Evolutionary conservation across 192 early-diverging fungal genomes (phyloP), one percentile per base, ranked within the genome.

Genomic region (Coemansia sp.): DNA sequence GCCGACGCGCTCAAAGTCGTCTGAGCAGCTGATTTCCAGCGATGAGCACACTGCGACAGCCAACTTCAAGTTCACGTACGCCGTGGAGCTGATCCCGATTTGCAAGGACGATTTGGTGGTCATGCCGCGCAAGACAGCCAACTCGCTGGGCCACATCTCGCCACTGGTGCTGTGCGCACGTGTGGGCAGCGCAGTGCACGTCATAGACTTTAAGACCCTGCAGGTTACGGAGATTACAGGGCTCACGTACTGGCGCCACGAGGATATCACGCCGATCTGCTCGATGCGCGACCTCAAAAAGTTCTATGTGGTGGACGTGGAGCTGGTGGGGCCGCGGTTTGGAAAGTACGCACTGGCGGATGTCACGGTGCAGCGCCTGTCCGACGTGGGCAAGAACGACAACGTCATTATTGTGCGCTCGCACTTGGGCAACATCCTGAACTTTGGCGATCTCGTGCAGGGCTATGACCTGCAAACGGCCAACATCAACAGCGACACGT

Each of bases 11-110:
- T 85, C 88, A 64, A 98, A 98, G 83, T 83, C 89, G 23, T 95
- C 93, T 35, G 94, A 98, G 83, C 93, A 95, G 76, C 79, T 99
- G 35, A 95, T 99, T 59, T 99, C 97, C 5, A 90, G 90, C 62
- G 97, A 99, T 79, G 92, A 93, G 55, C 97, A 96, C 70, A 89
- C 73, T 25, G 87, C 90, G 53, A 94, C 92, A 7, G 89, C 91
- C 57, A 96, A 94, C 76, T 98, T 90, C 88, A 96, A 96, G 77
- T 99, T 94, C 75, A 91, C 93, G 32, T 97, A 96, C 73, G 95
- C 96, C 15, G 87, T 94, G 10, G 97, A 99, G 78, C 81, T 99
- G 64, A 90, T 93, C 52, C 97, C 97, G 32, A 86, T 99, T 45
- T 99, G 97, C 83, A 93, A 91, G 79, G 97, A 99, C 74, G 97